phyloP scores from a whole-genome alignment of 192 early-diverging fungal species.

The Coemansia asiatica region DNA sequence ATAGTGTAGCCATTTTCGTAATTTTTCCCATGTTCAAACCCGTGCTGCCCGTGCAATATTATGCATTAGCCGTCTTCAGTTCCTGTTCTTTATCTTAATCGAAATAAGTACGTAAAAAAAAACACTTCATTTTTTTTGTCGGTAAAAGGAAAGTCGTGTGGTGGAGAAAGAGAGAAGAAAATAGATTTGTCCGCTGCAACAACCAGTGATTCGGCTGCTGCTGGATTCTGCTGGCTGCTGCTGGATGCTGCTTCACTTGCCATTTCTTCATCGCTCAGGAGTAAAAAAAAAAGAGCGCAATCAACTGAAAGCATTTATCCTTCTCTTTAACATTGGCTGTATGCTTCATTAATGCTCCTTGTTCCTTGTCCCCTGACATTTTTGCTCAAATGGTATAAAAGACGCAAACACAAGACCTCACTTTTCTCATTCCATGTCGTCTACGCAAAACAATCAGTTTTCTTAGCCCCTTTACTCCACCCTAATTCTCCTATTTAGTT shows the following conservation, averaged over 20 bases:
- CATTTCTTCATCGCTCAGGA: not conserved
- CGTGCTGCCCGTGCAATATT: not conserved
- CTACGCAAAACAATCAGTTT: not conserved
- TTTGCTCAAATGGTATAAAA: not conserved
- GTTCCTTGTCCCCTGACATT: not conserved
- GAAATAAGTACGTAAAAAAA: not conserved
- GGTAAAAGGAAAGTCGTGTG: not conserved
- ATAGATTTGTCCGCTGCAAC: not conserved
- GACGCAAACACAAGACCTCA: not conserved
- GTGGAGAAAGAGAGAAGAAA: not conserved
- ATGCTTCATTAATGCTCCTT: not conserved
- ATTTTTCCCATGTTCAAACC: conserved; percentile 6
- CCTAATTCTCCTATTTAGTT: not conserved
- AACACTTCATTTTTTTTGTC: not conserved
- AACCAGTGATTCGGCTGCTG: not conserved
- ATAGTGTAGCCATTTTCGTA: not conserved
- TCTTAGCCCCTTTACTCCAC: not conserved
- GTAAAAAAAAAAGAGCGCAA: not conserved
- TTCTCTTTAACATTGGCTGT: not conserved
- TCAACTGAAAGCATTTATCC: not conserved
- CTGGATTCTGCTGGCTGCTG: not conserved
- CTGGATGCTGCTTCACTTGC: not conserved
- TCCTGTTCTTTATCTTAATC: not conserved
- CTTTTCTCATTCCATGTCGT: not conserved
- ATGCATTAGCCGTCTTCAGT: not conserved